Evolutionary conservation across 192 early-diverging fungal genomes (phyloP).

Genomic region (Coemansia sp.): DNA sequence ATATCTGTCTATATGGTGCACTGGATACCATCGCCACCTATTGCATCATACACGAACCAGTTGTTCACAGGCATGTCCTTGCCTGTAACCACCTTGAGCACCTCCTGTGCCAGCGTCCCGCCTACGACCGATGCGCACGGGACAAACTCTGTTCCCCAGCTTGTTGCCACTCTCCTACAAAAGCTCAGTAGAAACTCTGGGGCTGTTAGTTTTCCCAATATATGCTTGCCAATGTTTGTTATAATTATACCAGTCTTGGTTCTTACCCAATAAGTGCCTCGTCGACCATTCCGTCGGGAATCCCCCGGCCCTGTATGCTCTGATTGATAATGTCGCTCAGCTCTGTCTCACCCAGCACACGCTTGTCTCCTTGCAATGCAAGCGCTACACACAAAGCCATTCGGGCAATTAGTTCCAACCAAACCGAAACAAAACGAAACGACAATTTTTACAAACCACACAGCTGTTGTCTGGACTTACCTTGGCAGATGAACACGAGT

Average conservation of each 20-base stretch:
- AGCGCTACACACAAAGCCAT: conserved; percentile 11
- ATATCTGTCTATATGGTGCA: conserved; percentile 13
- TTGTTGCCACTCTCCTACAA: conserved; percentile 54
- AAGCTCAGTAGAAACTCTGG: neutral
- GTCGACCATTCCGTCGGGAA: conserved; percentile 25
- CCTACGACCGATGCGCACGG: conserved; percentile 86
- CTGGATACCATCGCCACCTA: conserved; percentile 53
- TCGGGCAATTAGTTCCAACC: neutral
- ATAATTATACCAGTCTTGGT: neutral
- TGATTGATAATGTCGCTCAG: conserved; percentile 8
- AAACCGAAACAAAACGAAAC: too few species aligned
- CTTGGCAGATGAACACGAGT: conserved; percentile 40
- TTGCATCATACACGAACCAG: conserved; percentile 73
- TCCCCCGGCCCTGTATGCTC: conserved; percentile 13
- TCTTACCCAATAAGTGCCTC: conserved; percentile 19
- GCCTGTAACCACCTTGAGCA: conserved; percentile 78
- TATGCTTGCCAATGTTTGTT: neutral
- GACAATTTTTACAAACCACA: neutral
- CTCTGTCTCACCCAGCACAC: neutral
- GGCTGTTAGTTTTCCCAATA: neutral
- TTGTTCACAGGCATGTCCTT: conserved; percentile 86
- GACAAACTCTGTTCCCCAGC: conserved; percentile 64
- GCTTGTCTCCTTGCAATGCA: neutral
- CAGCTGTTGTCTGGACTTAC: neutral
- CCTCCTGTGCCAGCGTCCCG: conserved; percentile 85